Percentiles rank a stretch among this genome's conserved stretches.
Conservation (phyloP, 1,284 basidiomycete species). For the Gastroboletus turbinatus region DNA sequence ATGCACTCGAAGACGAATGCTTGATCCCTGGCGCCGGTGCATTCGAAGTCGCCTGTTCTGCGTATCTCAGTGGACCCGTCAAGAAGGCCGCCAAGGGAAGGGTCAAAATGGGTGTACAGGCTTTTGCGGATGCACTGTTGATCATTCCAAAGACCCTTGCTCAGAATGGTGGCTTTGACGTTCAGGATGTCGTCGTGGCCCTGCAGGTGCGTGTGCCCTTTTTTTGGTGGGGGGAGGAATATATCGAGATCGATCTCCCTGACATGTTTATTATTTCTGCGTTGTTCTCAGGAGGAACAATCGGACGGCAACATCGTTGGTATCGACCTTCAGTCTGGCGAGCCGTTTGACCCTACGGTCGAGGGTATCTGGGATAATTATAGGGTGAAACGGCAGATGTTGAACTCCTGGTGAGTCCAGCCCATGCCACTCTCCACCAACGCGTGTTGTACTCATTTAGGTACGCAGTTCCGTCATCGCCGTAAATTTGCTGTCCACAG, state of each 20-base stretch:
- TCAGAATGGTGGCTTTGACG: slow-evolving; percentile 95
- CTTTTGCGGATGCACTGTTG: slow-evolving; percentile 93
- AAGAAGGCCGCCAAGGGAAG: slow-evolving; percentile 94
- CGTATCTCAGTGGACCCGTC: slow-evolving; percentile 75
- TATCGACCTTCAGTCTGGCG: slow-evolving; percentile 89
- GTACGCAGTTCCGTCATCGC: slow-evolving; percentile 89
- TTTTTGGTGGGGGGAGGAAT: background rate
- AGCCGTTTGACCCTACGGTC: slow-evolving; percentile 94
- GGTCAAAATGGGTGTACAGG: slow-evolving; percentile 95
- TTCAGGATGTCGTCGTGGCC: slow-evolving; percentile 92
- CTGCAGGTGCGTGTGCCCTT: slow-evolving; percentile 62
- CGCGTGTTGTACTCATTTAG: slow-evolving; percentile 24
- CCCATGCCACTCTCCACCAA: slow-evolving; percentile 9
- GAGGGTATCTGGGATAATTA: slow-evolving; percentile 99
- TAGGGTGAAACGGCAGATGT: slow-evolving; percentile 97
- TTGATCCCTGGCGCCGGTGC: slow-evolving; percentile 96
- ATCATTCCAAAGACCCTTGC: slow-evolving; percentile 97
- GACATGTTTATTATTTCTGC: slow-evolving; percentile 6
- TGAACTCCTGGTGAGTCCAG: slow-evolving; percentile 83
- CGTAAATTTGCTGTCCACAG: slow-evolving; percentile 91
- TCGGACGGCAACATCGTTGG: slow-evolving; percentile 91
- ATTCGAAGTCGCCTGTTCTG: slow-evolving; percentile 94
- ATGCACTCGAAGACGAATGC: slow-evolving; percentile 88
- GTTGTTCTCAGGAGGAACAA: slow-evolving; percentile 74
- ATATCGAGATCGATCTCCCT: slow-evolving; percentile 12